Evolutionary conservation across 768 basidiomycete species (phyloP).

Genomic region (Panellus pusillus): DNA sequence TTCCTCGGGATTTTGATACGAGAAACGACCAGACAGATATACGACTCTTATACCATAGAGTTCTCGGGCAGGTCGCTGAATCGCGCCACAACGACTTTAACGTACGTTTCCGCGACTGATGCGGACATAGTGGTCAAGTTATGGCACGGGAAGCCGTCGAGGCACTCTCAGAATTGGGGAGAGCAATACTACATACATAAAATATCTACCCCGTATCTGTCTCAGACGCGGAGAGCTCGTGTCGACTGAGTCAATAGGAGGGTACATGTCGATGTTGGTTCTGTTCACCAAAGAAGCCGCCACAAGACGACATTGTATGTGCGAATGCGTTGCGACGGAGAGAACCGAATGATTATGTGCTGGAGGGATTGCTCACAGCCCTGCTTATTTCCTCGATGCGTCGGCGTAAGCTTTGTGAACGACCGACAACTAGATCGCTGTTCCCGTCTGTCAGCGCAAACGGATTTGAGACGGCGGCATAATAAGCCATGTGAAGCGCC

Average conservation of each 20-base stretch:
- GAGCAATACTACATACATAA: slow-evolving; percentile 34
- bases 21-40: slow-evolving; percentile 51
- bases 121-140: slow-evolving; percentile 67
- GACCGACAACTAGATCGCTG: slow-evolving; percentile 61
- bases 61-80: slow-evolving; percentile 41
- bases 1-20: slow-evolving; percentile 72
- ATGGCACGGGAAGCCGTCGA: slow-evolving; percentile 77
- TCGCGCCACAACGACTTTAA: slow-evolving; percentile 59
- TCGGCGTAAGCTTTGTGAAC: slow-evolving; percentile 58
- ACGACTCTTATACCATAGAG: slow-evolving; percentile 38
- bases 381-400: slow-evolving; percentile 76
- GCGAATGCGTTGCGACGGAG: slow-evolving; percentile 24
- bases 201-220: slow-evolving; percentile 93
- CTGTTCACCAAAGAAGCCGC: slow-evolving; percentile 14
- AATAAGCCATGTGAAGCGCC: slow-evolving; percentile 87
- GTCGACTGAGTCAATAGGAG: slow-evolving; percentile 82
- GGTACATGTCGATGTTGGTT: slow-evolving; percentile 59
- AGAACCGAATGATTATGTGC: slow-evolving; percentile 27
- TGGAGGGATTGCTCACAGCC: slow-evolving; percentile 47
- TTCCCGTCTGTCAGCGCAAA: slow-evolving; percentile 54
- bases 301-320: slow-evolving; percentile 3
- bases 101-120: slow-evolving; percentile 72
- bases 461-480: slow-evolving; percentile 80
- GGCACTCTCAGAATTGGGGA: slow-evolving; percentile 50
- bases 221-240: slow-evolving; percentile 65